A percentile compares a stretch with the other conserved stretches of the same genome.
These are phyloP conservation scores for Trichodelitschia bisporula DNA, from an alignment of 495 filamentous ascomycete species.

Conservation along the genomic window DNA sequence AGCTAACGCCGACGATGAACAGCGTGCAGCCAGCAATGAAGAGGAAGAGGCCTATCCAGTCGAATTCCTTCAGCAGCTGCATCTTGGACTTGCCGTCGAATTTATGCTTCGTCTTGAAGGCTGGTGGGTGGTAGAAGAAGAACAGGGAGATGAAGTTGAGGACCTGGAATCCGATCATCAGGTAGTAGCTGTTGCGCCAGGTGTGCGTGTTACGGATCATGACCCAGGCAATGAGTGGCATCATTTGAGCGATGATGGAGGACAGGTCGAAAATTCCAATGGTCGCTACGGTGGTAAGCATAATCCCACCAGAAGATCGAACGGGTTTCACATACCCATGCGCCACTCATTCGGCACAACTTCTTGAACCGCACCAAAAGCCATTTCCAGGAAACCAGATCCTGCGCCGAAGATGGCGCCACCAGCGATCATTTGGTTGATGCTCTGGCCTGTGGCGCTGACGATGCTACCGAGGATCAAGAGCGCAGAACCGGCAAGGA, in stretches of 20 bases:
- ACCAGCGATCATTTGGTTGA: conserved; percentile 9
- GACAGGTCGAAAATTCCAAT: conserved; percentile 8
- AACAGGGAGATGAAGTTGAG: conserved; percentile 5
- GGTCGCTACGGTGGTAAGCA: too few relatives aligned
- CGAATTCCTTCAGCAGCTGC: conserved; percentile 6
- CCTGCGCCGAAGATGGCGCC: conserved; percentile 8
- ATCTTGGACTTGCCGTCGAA: conserved; percentile 4
- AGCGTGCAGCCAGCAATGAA: conserved; percentile 3
- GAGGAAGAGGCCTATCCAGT: conserved; percentile 3
- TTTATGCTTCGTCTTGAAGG: conserved; percentile 6
- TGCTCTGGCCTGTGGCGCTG: conserved; percentile 6
- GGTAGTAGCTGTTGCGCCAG: conserved; percentile 6
- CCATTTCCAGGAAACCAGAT: conserved; percentile 9
- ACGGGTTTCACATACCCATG: too few relatives aligned
- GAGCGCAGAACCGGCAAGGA: conserved; percentile 4
- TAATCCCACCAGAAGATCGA: too few relatives aligned
- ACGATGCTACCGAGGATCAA: conserved; percentile 9
- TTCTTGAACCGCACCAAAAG: conserved; percentile 9
- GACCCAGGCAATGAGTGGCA: conserved; percentile 8
- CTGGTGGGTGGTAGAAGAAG: conserved; percentile 9
- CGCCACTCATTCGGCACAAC: conserved; percentile 6
- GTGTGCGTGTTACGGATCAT: conserved; percentile 7
- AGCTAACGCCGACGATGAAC: conserved; percentile 12
- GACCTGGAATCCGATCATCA: conserved; percentile 8
- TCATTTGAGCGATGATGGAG: conserved; percentile 7